Percentiles rank a stretch among this genome's conserved stretches.
Evolutionary conservation across 1,139 yeast species (phyloP).

Genomic region (Blastobotrys buckinghamii): DNA sequence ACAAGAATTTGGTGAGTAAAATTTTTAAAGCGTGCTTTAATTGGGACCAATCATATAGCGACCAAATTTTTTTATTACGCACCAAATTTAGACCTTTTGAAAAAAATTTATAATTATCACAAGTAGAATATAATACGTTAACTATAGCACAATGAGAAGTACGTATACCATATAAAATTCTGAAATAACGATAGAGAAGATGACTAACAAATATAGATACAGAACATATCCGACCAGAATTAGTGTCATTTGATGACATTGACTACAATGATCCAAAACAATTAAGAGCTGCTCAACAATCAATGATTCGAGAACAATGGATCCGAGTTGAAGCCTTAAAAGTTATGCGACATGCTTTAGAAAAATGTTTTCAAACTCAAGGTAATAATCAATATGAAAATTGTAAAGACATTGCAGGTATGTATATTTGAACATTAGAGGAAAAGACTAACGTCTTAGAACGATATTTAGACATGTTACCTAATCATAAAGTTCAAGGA

Average conservation of each 20-base stretch:
- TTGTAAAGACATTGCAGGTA: constrained; percentile 64
- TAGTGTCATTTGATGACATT: constrained; percentile 78
- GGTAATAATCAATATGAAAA: constrained; percentile 73
- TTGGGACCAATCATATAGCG: constrained; percentile 6
- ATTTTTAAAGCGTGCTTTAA: no score
- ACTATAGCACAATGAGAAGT: constrained; percentile 13
- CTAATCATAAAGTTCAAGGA: constrained; percentile 61
- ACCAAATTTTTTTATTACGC: background rate
- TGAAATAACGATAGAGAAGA: background rate
- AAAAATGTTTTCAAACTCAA: constrained; percentile 55
- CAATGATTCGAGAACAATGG: constrained; percentile 77
- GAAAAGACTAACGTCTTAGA: constrained; percentile 27
- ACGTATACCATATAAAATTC: no score
- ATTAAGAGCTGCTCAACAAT: constrained; percentile 66
- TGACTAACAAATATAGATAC: constrained; percentile 14
- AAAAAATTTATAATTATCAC: background rate
- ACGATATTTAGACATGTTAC: constrained; percentile 72
- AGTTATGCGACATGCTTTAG: constrained; percentile 66
- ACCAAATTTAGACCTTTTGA: background rate
- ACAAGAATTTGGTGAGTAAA: no score
- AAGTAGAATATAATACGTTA: no score
- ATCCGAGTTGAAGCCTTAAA: constrained; percentile 64
- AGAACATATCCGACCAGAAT: constrained; percentile 61
- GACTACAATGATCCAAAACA: constrained; percentile 63
- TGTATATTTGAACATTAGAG: constrained; percentile 10